Conservation (phyloP, 176 grass and related monocot species). For the Triticum dicoccoides region DNA sequence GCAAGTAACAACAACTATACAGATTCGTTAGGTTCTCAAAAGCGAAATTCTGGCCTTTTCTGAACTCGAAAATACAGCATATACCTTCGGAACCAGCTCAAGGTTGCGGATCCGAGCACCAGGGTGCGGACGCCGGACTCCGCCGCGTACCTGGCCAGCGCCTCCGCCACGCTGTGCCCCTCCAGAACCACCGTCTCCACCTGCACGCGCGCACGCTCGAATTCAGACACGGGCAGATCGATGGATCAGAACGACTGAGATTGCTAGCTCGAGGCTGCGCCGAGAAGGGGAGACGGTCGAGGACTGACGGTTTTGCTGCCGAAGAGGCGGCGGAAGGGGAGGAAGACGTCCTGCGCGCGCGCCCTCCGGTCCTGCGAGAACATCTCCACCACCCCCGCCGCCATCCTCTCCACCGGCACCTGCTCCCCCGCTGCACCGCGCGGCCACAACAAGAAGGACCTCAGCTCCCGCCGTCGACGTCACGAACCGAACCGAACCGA, state of each 20-base stretch:
- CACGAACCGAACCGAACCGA: background rate
- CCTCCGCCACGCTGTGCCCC: slow-evolving; percentile 56
- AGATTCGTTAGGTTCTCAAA: slow-evolving; percentile 5
- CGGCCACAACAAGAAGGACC: background rate
- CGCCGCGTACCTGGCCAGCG: slow-evolving; percentile 55
- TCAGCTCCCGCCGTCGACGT: background rate
- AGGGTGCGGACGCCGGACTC: slow-evolving; percentile 64
- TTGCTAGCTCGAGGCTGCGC: no score
- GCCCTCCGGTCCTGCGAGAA: slow-evolving; percentile 60
- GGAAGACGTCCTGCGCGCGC: slow-evolving; percentile 60
- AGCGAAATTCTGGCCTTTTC: background rate
- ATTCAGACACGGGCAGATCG: background rate
- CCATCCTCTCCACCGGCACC: slow-evolving; percentile 65
- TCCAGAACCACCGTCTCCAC: slow-evolving; percentile 84
- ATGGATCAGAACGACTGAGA: background rate
- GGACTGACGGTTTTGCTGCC: slow-evolving; percentile 50
- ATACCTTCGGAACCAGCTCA: slow-evolving; percentile 59
- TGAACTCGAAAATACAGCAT: background rate
- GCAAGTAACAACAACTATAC: background rate
- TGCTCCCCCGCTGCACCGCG: slow-evolving; percentile 55
- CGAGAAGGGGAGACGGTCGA: background rate
- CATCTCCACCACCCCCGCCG: slow-evolving; percentile 53
- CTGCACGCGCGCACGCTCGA: slow-evolving; percentile 26
- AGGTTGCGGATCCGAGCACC: slow-evolving; percentile 57
- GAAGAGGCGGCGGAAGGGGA: slow-evolving; percentile 52